Evolutionary conservation across 345 rosid species (phyloP).

Genomic region (Bretschneidera sinensis): DNA sequence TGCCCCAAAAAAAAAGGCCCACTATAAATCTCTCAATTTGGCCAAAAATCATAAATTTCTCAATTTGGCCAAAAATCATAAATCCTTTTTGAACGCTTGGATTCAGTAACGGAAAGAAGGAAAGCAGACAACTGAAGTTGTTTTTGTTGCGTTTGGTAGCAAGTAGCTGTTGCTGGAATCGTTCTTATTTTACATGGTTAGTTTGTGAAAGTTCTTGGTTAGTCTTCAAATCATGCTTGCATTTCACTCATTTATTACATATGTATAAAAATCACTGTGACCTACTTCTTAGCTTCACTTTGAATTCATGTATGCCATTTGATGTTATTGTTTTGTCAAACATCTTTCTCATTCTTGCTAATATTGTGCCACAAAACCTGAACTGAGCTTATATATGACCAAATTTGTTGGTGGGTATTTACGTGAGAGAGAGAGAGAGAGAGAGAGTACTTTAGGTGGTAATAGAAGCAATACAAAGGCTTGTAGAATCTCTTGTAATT

Average conservation of each 20-base stretch:
- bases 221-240: constrained; percentile 43
- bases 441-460: background rate
- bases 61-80: too few species aligned
- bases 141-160: constrained; percentile 48
- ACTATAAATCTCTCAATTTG: too few species aligned
- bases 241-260: constrained; percentile 39
- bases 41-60: background rate
- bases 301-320: constrained; percentile 28
- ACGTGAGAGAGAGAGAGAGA: constrained; percentile 14
- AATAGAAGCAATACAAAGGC: constrained; percentile 1
- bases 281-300: constrained; percentile 51
- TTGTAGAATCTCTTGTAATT: constrained; percentile 11
- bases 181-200: constrained; percentile 38
- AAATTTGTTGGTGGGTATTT: constrained; percentile 34
- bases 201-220: constrained; percentile 22
- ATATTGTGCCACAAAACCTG: constrained; percentile 24
- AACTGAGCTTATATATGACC: constrained; percentile 21
- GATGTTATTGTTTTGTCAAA: constrained; percentile 18
- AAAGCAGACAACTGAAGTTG: constrained; percentile 30
- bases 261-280: constrained; percentile 24
- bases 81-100: background rate
- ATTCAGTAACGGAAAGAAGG: background rate
- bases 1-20: too few species aligned
- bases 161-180: constrained; percentile 35
- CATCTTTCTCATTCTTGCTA: constrained; percentile 16